Evolutionary conservation across 352 stramenopile genomes (phyloP), one percentile per base, ranked within the genome.

Genomic region (Blastocystis sp.): DNA sequence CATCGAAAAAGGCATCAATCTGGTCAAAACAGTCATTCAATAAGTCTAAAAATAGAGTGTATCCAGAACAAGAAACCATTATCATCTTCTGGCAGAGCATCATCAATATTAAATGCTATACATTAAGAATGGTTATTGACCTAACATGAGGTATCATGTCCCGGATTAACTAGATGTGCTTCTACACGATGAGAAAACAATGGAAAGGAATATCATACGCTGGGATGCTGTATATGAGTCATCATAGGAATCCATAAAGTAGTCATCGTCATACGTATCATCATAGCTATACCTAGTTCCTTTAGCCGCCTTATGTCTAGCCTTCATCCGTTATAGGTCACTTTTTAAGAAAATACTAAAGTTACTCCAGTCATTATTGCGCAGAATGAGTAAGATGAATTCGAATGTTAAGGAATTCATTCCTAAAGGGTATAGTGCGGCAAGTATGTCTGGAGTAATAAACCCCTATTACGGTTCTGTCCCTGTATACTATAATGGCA

Each of bases 221-320:
- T 84, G 73, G 4, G 50, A 66, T 18, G 45, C 73, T 20, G 73
- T 54, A 61, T 47, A 66, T 23, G 45, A 66, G 37, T 84, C 73
- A 45, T 84, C 73, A 43, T 84, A 59, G 56, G 53, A 59, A 45
- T 53, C 34, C 53, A 84, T 69, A 53, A 66, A 68, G 26, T 66
- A n/a, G 47, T 66, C 73, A 45, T 84, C 73, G 34, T 84, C 73
- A 15, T 84, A 64, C 41, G 50, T 23, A 43, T 84, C 73, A 18
- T 84, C 73, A 45, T 84, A 84, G n/a, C 73, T 84, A 55, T 84
- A 84, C 20, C 41, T 66, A 23, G 73, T 84, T 66, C 73, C 73
- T n/a, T 84, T 84, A 23, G 73, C 73, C 26, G 47, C 73, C 62
- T 53, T 56, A 84, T 84, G 53, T 50, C 73, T 34, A 23, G 73